Base-by-base conservation (phyloP, 768 basidiomycete species). In the Leccinum ochraceum region DNA sequence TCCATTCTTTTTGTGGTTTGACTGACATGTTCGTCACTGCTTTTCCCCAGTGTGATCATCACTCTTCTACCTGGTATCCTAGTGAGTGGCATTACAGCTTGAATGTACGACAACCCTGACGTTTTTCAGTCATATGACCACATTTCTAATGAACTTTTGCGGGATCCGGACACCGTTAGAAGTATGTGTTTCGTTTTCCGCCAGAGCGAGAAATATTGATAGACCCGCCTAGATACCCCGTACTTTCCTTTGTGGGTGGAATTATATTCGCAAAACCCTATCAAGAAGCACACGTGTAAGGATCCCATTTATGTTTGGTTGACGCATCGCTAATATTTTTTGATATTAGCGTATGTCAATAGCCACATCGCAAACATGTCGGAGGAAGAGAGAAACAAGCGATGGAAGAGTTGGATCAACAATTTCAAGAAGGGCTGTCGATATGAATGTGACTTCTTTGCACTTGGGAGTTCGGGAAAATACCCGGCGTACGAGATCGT, bases 51-150 rank as follows among this genome's bases (percentile, higher is more conserved):
- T 24, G 24, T 53, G 9, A 59, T 60, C 6, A 53, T 61, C 26
- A 11, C 53, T 22, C 42, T 61, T 36, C 34, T 53, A 14, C 60
- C 60, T 30, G 60, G 60, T 5, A 60, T 61, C 20, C 13, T 61
- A 36, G 60, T 61, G 20, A 36, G 59, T 37, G 5, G 8, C 3
- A 22, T 7, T 22, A 7, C 16, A 4, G 14, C 10, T 37, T 34
- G 13, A 34, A 6, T 22, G 3, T 17, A 48, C 2, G 24, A 30
- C n/a, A 8, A 1, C 39, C 11, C 51, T 6, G 11, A 60, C 34
- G 8, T 36, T 1, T 60, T 16, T 22, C 60, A 61, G 60, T 59
- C 58, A 36, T 46, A 53, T 20, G 1, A 53, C 20, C 17, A 9
- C 9, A 61, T 60, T 13, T 59, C 58, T 10, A 52, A 17, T 16